Base-by-base conservation (phyloP, 805 yeast genomes). In the Wickerhamiella musiphila region DNA sequence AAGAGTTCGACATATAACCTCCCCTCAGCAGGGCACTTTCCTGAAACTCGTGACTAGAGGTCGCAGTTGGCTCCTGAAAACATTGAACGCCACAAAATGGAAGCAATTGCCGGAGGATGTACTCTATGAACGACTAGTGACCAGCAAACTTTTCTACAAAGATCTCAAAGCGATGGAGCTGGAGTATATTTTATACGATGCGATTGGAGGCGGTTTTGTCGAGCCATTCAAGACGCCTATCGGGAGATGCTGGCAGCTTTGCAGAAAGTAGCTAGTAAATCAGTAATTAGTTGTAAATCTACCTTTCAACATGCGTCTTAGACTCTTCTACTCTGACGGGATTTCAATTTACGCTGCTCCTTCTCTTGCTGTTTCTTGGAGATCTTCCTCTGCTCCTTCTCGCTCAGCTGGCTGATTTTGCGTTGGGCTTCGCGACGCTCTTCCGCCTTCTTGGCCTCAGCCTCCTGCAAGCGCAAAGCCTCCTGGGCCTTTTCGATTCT, bases 301-400 rank as follows among this genome's bases (percentile, higher is more conserved):
- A 14, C 26, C 21, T 17, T 14, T 12, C 7, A 7, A 19, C 14
- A 10, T 25, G 24, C 10, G 13, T 8, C n/a, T 10, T 5, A 6
- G 10, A 23, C 12, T 15, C 13, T 20, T 10, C 30, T 38, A 10
- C 35, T 25, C 41, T 33, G 42, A 28, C 38, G 43, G 32, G 39
- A 40, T 24, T 44, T 37, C 41, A 59, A 58, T 57, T 79, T 78
- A 60, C 82, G 73, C 51, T 74, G 79, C 55, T 73, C 81, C 62
- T 75, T 81, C 44, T 79, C 93, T 43, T 63, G 62, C 54, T 76
- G 81, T 60, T 76, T 79, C 60, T 70, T 73, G 42, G 78, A 86
- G 26, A 67, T 54, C 58, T 77, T 79, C 43, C 72, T 72, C 58
- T 78, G 90, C 51, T 77, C 90, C 47, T 74, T 82, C 38, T 81